Evolutionary conservation across 306 rosid genomes (phyloP).

Genomic region (Cicer arietinum): DNA sequence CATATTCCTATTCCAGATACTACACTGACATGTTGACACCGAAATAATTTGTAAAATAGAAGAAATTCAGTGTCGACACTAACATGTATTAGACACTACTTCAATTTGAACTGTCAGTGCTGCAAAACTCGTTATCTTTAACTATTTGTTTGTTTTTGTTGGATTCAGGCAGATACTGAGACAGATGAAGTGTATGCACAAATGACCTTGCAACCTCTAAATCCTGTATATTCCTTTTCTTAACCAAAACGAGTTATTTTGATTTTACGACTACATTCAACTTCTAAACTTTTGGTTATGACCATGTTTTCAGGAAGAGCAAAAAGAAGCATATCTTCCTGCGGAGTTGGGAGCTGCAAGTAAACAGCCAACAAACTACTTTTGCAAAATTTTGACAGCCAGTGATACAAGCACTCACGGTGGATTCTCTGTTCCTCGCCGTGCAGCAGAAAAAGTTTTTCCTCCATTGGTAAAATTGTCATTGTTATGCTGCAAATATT

Average conservation of each 20-base stretch:
- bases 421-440: slow-evolving; percentile 63
- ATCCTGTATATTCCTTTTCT: slow-evolving; percentile 60
- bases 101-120: too few relatives aligned
- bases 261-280: slow-evolving; percentile 22
- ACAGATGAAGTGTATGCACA: slow-evolving; percentile 95
- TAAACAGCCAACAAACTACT: slow-evolving; percentile 77
- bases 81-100: too few relatives aligned
- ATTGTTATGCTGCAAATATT: slow-evolving; percentile 1
- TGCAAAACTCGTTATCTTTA: neutral
- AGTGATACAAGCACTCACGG: slow-evolving; percentile 97
- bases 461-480: slow-evolving; percentile 65
- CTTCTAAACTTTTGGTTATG: slow-evolving; percentile 35
- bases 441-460: slow-evolving; percentile 84
- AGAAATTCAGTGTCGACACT: too few relatives aligned
- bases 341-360: slow-evolving; percentile 56
- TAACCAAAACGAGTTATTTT: slow-evolving; percentile 18
- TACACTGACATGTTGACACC: too few relatives aligned
- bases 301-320: slow-evolving; percentile 52
- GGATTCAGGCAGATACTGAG: slow-evolving; percentile 86
- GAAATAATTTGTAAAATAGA: too few relatives aligned
- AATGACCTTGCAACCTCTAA: slow-evolving; percentile 94
- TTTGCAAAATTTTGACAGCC: slow-evolving; percentile 94
- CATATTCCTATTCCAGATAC: too few relatives aligned
- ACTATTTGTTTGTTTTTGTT: slow-evolving; percentile 33
- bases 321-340: slow-evolving; percentile 58